phyloP scores from a whole-genome alignment of 2,329 filamentous ascomycete genomes.

The Acarospora socialis region DNA sequence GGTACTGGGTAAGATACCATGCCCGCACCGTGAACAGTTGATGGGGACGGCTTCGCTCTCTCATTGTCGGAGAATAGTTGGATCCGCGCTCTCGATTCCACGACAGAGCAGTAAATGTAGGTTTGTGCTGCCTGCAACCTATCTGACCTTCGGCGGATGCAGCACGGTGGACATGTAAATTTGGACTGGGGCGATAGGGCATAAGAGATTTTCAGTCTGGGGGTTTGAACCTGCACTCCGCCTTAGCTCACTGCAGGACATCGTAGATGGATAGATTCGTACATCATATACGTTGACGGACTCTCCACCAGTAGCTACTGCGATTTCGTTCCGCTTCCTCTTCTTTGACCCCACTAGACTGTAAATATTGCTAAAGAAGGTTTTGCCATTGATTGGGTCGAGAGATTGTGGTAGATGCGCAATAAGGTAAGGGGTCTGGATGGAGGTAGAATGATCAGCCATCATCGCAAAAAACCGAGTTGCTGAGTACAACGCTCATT shows the following conservation, averaged over 20 bases:
- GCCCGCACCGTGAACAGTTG: no score
- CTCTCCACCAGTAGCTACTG: slow-evolving; percentile 45
- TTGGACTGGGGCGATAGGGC: slow-evolving; percentile 45
- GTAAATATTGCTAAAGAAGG: slow-evolving; percentile 34
- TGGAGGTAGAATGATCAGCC: no score
- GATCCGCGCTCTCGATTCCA: slow-evolving; percentile 35
- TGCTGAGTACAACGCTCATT: no score
- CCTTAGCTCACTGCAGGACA: slow-evolving; percentile 12
- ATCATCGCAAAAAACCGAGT: no score
- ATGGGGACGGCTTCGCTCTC: no score
- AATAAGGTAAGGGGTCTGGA: slow-evolving; percentile 29
- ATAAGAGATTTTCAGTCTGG: slow-evolving; percentile 46
- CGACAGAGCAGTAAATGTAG: slow-evolving; percentile 42
- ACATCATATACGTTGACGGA: slow-evolving; percentile 50
- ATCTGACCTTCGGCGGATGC: slow-evolving; percentile 37
- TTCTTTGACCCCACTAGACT: slow-evolving; percentile 42
- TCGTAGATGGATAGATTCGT: slow-evolving; percentile 12
- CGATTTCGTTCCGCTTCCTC: slow-evolving; percentile 48
- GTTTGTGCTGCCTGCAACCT: slow-evolving; percentile 32
- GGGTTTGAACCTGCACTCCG: slow-evolving; percentile 40
- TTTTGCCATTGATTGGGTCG: slow-evolving; percentile 26
- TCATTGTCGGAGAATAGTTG: slow-evolving; percentile 42
- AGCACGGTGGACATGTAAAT: slow-evolving; percentile 44
- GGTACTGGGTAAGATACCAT: no score
- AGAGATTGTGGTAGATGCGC: slow-evolving; percentile 32